phyloP scores from a whole-genome alignment of 208 protist genomes.

The Crithidia sp. region DNA sequence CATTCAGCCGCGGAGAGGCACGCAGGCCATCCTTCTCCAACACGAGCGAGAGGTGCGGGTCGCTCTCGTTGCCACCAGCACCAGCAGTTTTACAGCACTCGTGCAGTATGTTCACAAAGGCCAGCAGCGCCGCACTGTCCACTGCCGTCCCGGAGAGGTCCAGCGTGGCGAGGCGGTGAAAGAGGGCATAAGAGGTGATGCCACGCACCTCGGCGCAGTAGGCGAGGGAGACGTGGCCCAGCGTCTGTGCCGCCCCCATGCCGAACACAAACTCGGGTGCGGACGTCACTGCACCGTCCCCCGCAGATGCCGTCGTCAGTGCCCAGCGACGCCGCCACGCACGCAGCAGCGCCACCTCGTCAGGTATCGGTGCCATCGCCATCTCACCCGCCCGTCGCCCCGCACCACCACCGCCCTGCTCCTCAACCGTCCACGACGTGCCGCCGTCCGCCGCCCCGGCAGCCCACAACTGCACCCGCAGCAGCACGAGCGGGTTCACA shows the following conservation, averaged over 20 bases:
- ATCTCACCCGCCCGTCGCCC: background rate
- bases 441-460: background rate
- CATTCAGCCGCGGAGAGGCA: background rate
- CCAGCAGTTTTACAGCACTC: slow-evolving; percentile 8
- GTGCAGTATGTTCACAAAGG: slow-evolving; percentile 31
- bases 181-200: slow-evolving; percentile 30
- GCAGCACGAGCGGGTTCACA: background rate
- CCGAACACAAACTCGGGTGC: slow-evolving; percentile 5
- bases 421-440: slow-evolving; percentile 1
- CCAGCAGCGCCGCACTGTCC: slow-evolving; percentile 35
- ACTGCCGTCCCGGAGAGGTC: slow-evolving; percentile 33
- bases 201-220: slow-evolving; percentile 37
- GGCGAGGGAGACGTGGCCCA: slow-evolving; percentile 22
- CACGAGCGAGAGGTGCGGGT: background rate
- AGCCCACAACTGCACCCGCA: slow-evolving; percentile 2
- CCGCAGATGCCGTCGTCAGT: too few relatives aligned
- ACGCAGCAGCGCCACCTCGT: slow-evolving; percentile 21
- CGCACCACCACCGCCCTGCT: background rate
- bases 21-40: slow-evolving; percentile 7
- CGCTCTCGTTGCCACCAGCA: background rate
- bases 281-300: background rate
- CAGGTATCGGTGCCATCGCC: slow-evolving; percentile 11
- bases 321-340: slow-evolving; percentile 12
- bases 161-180: slow-evolving; percentile 19
- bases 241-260: background rate